phyloP scores from a whole-genome alignment of 192 early-diverging fungal genomes.

The Kappamyces sp. region DNA sequence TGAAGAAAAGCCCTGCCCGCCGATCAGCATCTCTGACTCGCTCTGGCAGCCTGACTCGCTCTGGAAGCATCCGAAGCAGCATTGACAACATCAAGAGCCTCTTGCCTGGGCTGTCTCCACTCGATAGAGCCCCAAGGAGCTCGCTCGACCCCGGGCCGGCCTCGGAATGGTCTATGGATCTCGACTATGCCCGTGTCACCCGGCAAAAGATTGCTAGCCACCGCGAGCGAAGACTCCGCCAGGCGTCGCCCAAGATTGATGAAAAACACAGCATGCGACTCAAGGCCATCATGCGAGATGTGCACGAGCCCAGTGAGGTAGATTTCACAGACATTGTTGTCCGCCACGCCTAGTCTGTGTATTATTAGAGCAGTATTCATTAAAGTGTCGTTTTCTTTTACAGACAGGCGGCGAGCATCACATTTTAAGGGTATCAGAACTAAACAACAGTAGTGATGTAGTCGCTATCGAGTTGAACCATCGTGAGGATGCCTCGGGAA shows the following conservation, averaged over 20 bases:
- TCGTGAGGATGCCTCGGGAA: no score
- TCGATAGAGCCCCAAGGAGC: neutral
- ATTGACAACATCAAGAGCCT: neutral
- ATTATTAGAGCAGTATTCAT: no score
- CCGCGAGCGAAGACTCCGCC: no score
- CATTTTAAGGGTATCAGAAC: no score
- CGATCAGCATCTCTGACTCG: neutral
- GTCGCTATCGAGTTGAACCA: no score
- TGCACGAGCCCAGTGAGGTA: constrained; percentile 2
- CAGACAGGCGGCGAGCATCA: no score
- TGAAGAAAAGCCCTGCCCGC: neutral
- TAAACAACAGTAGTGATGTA: no score
- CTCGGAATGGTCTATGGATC: constrained; percentile 1
- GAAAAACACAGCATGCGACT: neutral
- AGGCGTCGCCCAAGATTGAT: neutral
- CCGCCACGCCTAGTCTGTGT: constrained; percentile 12
- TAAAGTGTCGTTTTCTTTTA: no score
- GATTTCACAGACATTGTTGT: constrained; percentile 14
- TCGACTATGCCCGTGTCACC: neutral
- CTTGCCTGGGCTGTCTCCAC: no score
- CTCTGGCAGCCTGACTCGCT: neutral
- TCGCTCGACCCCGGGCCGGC: constrained; percentile 12
- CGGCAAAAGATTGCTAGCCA: neutral
- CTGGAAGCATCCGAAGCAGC: neutral
- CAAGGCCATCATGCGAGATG: constrained; percentile 2